Evolutionary conservation across 2,329 filamentous ascomycete species (phyloP).

Genomic region (Onygenales sp.): DNA sequence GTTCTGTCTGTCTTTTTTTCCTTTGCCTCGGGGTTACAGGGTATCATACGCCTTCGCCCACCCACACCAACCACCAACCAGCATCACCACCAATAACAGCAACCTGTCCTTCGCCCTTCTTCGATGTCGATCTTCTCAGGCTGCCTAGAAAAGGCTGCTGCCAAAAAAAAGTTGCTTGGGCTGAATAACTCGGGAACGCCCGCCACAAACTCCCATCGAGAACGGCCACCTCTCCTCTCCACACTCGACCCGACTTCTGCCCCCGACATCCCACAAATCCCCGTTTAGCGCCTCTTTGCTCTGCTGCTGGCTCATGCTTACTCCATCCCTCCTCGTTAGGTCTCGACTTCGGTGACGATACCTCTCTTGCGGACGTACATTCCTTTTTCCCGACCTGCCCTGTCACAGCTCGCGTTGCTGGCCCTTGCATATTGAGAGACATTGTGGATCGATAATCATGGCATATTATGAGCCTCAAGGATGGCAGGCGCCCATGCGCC

Average conservation of each 20-base stretch:
- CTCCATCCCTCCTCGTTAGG: neutral
- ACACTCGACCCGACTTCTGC: neutral
- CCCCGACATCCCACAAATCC: neutral
- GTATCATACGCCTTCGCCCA: neutral
- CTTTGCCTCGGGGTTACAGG: neutral
- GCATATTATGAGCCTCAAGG: conserved; percentile 60
- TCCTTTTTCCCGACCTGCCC: neutral
- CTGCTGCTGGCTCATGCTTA: conserved; percentile 10
- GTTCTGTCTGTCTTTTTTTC: neutral
- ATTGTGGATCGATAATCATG: conserved; percentile 36
- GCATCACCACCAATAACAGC: neutral
- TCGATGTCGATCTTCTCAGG: neutral
- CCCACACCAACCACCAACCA: neutral
- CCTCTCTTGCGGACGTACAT: neutral
- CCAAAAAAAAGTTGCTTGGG: no score
- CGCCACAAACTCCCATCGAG: no score
- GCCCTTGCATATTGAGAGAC: neutral
- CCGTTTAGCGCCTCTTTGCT: conserved; percentile 9
- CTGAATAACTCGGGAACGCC: no score
- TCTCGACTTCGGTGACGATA: neutral
- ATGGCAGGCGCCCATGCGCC: conserved; percentile 54
- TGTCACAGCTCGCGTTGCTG: neutral
- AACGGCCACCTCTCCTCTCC: neutral
- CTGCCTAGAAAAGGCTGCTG: neutral
- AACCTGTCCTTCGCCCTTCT: neutral